Evolutionary conservation across 352 stramenopile genomes (phyloP).

Genomic region (Phytophthora agathidicida): DNA sequence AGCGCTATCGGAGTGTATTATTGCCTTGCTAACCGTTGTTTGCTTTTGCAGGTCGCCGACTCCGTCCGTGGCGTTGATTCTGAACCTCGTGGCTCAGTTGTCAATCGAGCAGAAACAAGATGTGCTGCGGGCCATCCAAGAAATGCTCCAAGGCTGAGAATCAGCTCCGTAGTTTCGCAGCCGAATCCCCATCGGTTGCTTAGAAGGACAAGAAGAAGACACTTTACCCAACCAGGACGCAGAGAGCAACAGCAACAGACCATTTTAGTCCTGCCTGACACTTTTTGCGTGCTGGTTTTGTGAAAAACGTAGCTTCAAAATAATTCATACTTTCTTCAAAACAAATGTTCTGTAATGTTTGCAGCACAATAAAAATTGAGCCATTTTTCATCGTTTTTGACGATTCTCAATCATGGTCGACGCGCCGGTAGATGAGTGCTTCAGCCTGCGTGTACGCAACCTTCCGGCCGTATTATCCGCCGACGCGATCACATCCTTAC

Average conservation of each 20-base stretch:
- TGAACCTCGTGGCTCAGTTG: conserved; percentile 76
- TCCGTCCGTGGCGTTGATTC: conserved; percentile 71
- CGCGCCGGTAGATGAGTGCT: conserved; percentile 16
- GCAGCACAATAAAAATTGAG: too few species aligned
- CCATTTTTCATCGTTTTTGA: conserved; percentile 5
- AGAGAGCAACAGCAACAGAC: conserved; percentile 8
- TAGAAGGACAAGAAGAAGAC: conserved; percentile 21
- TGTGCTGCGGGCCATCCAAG: conserved; percentile 68
- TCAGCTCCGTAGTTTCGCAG: conserved; percentile 3
- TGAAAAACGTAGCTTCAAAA: not conserved
- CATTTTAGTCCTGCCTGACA: not conserved
- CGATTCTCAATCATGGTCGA: not conserved
- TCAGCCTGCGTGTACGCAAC: conserved; percentile 61
- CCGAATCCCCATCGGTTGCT: conserved; percentile 9
- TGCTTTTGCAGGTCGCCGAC: conserved; percentile 49
- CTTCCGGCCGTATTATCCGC: conserved; percentile 60
- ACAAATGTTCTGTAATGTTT: conserved; percentile 1
- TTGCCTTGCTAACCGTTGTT: conserved; percentile 3
- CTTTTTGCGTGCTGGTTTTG: conserved; percentile 1
- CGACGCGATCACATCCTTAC: conserved; percentile 59
- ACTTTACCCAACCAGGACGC: not conserved
- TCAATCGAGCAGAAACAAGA: conserved; percentile 74
- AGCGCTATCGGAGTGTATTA: too few species aligned
- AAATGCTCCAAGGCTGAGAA: conserved; percentile 53
- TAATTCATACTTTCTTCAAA: conserved; percentile 15